Conservation (phyloP, 2,329 filamentous ascomycete species). For the Pseudogymnoascus sp. region DNA sequence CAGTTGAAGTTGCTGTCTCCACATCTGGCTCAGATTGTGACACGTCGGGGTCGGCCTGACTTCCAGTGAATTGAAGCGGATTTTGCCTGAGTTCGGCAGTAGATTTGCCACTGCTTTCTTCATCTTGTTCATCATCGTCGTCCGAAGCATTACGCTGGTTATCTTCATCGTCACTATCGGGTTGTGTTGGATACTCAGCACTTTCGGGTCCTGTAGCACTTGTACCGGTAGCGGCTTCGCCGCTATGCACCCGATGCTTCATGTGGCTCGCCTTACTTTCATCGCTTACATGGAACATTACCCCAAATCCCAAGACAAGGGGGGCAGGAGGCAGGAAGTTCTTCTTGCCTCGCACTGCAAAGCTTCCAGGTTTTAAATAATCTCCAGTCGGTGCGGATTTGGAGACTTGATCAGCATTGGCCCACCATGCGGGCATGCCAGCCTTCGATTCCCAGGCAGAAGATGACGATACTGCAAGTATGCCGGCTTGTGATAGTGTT, state of each 20-base stretch:
- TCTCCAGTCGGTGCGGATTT: constrained; percentile 77
- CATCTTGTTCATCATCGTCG: constrained; percentile 20
- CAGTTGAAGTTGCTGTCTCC: constrained; percentile 21
- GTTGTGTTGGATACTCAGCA: background rate
- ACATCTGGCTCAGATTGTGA: constrained; percentile 22
- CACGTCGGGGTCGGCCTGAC: constrained; percentile 13
- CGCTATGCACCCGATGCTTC: constrained; percentile 57
- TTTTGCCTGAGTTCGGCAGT: constrained; percentile 14
- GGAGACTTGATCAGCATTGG: constrained; percentile 78
- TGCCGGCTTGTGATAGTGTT: constrained; percentile 84
- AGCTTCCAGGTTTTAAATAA: constrained; percentile 68
- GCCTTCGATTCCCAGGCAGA: constrained; percentile 95
- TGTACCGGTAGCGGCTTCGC: background rate
- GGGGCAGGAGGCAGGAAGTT: constrained; percentile 85
- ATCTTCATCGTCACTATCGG: constrained; percentile 11
- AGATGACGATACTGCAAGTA: constrained; percentile 74
- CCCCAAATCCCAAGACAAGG: constrained; percentile 75
- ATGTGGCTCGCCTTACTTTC: constrained; percentile 75
- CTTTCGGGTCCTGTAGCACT: background rate
- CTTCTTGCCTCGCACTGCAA: constrained; percentile 78
- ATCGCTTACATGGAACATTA: constrained; percentile 83
- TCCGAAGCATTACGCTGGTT: constrained; percentile 19
- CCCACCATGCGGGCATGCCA: constrained; percentile 95
- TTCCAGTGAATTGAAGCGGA: background rate
- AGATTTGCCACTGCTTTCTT: constrained; percentile 25